These are phyloP conservation scores for Ilex paraguariensis DNA, from an alignment of 305 asterid species.

Conservation along the genomic window DNA sequence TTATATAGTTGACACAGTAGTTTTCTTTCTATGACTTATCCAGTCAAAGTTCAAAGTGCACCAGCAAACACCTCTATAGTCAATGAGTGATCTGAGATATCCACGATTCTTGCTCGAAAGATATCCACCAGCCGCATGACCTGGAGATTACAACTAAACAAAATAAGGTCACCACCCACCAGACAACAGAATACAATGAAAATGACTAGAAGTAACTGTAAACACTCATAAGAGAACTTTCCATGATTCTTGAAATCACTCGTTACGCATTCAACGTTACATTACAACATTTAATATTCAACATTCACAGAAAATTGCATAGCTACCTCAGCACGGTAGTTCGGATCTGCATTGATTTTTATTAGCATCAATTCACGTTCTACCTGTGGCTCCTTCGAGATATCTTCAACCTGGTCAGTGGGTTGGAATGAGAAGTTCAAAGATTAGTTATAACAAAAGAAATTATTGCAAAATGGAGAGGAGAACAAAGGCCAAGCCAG, in stretches of 20 bases:
- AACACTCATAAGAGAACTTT: conserved; percentile 1
- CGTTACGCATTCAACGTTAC: background rate
- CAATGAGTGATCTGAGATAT: conserved; percentile 84
- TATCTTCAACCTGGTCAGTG: conserved; percentile 70
- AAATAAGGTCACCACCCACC: background rate
- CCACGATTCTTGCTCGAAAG: conserved; percentile 93
- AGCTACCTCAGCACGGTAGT: conserved; percentile 66
- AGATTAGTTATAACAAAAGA: background rate
- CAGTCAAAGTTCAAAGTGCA: conserved; percentile 2
- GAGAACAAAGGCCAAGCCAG: conserved; percentile 7
- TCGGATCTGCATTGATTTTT: conserved; percentile 81
- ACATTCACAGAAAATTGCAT: conserved; percentile 12
- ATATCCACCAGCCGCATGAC: conserved; percentile 95
- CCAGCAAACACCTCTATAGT: conserved; percentile 71
- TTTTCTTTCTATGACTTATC: no score
- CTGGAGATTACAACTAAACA: conserved; percentile 36
- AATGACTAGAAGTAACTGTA: conserved; percentile 8
- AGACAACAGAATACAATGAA: conserved; percentile 2
- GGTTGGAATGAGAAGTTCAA: conserved; percentile 9
- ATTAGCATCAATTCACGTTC: conserved; percentile 96
- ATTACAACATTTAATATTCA: conserved; percentile 2
- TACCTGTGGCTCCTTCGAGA: conserved; percentile 91
- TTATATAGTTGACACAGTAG: no score
- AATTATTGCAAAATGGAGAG: conserved; percentile 11
- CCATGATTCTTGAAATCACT: background rate